Base-by-base conservation (phyloP, 169 alveolate genomes). In the Plasmodium berghei region DNA sequence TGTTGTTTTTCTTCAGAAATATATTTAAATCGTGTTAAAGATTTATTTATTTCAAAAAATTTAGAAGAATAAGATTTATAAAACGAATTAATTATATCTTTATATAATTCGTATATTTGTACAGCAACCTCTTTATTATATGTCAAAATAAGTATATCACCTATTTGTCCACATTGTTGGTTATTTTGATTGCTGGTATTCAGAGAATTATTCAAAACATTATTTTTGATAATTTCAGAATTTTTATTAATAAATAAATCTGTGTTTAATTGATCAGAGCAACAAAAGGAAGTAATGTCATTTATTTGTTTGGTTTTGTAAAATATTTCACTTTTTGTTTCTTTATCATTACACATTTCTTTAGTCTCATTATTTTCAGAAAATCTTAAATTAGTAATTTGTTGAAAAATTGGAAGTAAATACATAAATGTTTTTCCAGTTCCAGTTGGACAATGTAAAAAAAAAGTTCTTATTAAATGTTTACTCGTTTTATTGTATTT, bases 361-460 rank as follows among this genome's bases (percentile, higher is more conserved):
- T 6, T 9, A 10, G 26, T 9, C 5, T 18, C 1, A 18, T 0
- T 67, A 24, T 69, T 22, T 12, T 69, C 55, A 8, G 9, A 63
- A 61, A 74, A 59, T n/a, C 40, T 48, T 45, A 62, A 54, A 64
- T 77, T 77, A 18, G 54, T 63, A 14, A 77, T 63, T 20, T 49
- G 69, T 28, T 77, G 89, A 54, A 77, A 77, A 18, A 77, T 14
- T 0, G 89, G 77, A 28, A 77, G 67, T 9, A 77, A 40, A 46
- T 77, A 77, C 18, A 77, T 77, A 26, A 77, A 16, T 0, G 89
- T 77, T 69, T 77, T 77, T 8, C 89, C 89, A 22, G 89, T 77
- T 42, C 89, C 89, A 20, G 89, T 77, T 9, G 89, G 89, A 16
- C 89, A 77, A 42, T 77, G 89, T 3, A 77, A 55, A 59, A 77